Base-by-base conservation (phyloP, 1,139 yeast genomes). In the Blastobotrys ciferrii region DNA sequence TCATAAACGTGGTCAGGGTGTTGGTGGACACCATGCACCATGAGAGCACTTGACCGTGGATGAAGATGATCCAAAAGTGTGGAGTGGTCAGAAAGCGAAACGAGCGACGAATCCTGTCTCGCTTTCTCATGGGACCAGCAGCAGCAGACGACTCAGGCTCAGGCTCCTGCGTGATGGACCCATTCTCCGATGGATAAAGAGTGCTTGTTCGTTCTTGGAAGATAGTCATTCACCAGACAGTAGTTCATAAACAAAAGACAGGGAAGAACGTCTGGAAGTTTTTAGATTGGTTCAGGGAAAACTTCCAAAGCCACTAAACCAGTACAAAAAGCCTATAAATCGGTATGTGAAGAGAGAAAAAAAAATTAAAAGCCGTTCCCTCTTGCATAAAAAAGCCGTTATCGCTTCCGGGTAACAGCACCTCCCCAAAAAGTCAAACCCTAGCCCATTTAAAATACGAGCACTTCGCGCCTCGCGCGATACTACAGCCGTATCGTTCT, bases 21-120 rank as follows among this genome's bases (percentile, higher is more conserved):
- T 72, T 72, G 30, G 76, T 72, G 35, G 73, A 69, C 12, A 69
- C 71, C 43, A 72, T 62, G 50, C 71, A 61, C 56, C 71, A 56
- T 12, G 75, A 70, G 43, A 73, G 59, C 38, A 71, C 58, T 58
- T 72, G 76, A 42, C 76, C 76, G 37, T 65, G 65, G 32, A 71
- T 35, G 38, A 73, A 63, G 35, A 72, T 72, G 49, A 70, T 59
- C 73, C 73, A 70, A 52, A 73, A 73, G 32, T 67, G 65, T 33
- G 53, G 53, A 30, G 71, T 63, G 31, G 60, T 46, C 42, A 73
- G 42, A 47, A 68, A 71, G 32, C 59, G 61, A 48, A 72, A 69
- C 50, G 48, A 30, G 12, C 35, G 38, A 9, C 37, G 14, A 5
- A 50, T 6, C 20, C 13, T n/a, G 33, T 28, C 40, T n/a, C 40